Evolutionary conservation across 1,139 yeast species (phyloP).

Genomic region (Candida neerlandica): DNA sequence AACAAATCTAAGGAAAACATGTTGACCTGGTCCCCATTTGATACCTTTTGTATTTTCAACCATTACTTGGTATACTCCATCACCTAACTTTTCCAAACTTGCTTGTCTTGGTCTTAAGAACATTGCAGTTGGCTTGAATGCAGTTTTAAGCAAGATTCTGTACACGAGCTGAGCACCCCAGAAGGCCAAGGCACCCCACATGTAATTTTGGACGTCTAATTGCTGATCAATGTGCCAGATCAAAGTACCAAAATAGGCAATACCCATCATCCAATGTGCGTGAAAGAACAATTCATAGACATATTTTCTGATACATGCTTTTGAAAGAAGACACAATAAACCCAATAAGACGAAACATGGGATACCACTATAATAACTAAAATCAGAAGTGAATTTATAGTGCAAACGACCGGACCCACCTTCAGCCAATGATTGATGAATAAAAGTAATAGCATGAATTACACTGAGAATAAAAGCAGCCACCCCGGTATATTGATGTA

Average conservation of each 20-base stretch:
- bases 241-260: constrained; percentile 55
- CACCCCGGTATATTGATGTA: constrained; percentile 54
- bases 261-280: constrained; percentile 60
- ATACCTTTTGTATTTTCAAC: constrained; percentile 42
- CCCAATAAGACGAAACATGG: constrained; percentile 51
- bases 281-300: constrained; percentile 58
- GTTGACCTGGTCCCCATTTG: constrained; percentile 64
- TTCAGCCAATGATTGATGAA: constrained; percentile 48
- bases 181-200: constrained; percentile 59
- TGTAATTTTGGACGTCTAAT: constrained; percentile 47
- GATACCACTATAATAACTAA: constrained; percentile 33
- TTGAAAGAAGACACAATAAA: constrained; percentile 49
- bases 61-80: constrained; percentile 42
- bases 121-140: constrained; percentile 44
- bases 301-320: constrained; percentile 43
- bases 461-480: constrained; percentile 49
- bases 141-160: constrained; percentile 54
- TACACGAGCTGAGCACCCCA: constrained; percentile 57
- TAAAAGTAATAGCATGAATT: constrained; percentile 59
- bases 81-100: constrained; percentile 30
- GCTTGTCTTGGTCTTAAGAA: constrained; percentile 53
- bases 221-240: constrained; percentile 50
- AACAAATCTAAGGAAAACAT: constrained; percentile 53
- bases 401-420: constrained; percentile 46
- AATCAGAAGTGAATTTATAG: constrained; percentile 19